These are phyloP conservation scores for Fusarium fujikuroi DNA, from an alignment of 2,329 filamentous ascomycete genomes.

Conservation along the genomic window DNA sequence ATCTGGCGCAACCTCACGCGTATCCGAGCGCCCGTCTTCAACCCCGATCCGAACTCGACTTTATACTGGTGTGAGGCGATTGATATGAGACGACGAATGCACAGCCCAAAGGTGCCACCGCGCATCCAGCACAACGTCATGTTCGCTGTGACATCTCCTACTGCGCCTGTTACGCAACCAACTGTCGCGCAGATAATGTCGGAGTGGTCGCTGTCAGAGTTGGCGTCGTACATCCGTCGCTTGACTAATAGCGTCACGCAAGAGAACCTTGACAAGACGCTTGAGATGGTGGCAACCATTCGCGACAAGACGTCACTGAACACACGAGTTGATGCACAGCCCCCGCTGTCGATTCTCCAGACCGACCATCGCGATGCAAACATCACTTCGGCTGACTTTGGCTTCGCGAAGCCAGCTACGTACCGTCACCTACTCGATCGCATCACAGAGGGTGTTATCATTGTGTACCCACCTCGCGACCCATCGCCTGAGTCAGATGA, in stretches of 20 bases:
- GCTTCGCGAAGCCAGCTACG: slow-evolving; percentile 48
- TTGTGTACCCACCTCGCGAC: slow-evolving; percentile 48
- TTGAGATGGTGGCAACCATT: slow-evolving; percentile 48
- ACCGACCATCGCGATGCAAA: slow-evolving; percentile 52
- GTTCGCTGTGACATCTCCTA: slow-evolving; percentile 42
- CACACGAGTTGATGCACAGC: slow-evolving; percentile 49
- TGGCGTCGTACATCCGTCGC: slow-evolving; percentile 52
- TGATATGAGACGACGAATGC: slow-evolving; percentile 52
- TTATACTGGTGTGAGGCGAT: slow-evolving; percentile 52
- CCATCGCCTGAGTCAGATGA: slow-evolving; percentile 47
- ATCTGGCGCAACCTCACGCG: slow-evolving; percentile 54
- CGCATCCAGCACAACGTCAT: slow-evolving; percentile 53
- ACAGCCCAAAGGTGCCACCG: slow-evolving; percentile 45
- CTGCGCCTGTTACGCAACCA: slow-evolving; percentile 42
- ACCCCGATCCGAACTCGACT: slow-evolving; percentile 42
- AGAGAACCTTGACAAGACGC: slow-evolving; percentile 44
- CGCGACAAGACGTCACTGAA: slow-evolving; percentile 51
- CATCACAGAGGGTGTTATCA: slow-evolving; percentile 43
- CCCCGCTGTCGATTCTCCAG: slow-evolving; percentile 49
- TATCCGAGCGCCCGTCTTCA: slow-evolving; percentile 49
- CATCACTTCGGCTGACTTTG: slow-evolving; percentile 48
- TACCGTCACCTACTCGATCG: slow-evolving; percentile 50
- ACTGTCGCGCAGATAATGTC: slow-evolving; percentile 50
- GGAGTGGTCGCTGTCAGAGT: slow-evolving; percentile 47
- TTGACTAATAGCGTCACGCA: slow-evolving; percentile 51